Conservation (phyloP, 441 rosid genomes). For the Pelargonium cotyledonis region DNA sequence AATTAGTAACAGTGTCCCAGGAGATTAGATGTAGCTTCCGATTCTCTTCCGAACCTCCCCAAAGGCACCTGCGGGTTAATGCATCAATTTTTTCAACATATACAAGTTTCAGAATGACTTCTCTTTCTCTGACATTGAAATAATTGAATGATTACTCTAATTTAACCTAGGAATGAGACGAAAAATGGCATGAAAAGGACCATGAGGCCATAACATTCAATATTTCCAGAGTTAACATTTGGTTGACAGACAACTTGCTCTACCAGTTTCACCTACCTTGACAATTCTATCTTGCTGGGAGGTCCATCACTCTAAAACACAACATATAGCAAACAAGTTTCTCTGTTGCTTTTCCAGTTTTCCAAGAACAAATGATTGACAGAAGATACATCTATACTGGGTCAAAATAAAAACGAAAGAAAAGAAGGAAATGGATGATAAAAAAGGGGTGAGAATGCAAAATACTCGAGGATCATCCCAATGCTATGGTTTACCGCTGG, state of each 20-base stretch:
- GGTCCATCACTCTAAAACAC: slow-evolving; percentile 29
- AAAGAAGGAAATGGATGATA: too few relatives aligned
- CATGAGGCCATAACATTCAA: slow-evolving; percentile 17
- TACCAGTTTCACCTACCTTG: slow-evolving; percentile 20
- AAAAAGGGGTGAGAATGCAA: too few relatives aligned
- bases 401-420: slow-evolving; percentile 15
- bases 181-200: neutral
- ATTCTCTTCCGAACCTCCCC: too few relatives aligned
- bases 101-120: too few relatives aligned
- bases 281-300: slow-evolving; percentile 19
- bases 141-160: too few relatives aligned
- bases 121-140: too few relatives aligned
- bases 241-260: slow-evolving; percentile 21
- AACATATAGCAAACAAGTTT: slow-evolving; percentile 26
- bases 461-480: neutral
- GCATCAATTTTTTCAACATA: too few relatives aligned
- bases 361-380: slow-evolving; percentile 37
- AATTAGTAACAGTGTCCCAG: too few relatives aligned
- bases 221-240: slow-evolving; percentile 27
- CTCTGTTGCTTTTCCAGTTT: slow-evolving; percentile 27
- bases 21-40: too few relatives aligned
- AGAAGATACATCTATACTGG: slow-evolving; percentile 31
- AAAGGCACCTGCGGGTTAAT: too few relatives aligned
- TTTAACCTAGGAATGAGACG: too few relatives aligned
- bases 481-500: slow-evolving; percentile 40